phyloP scores from a whole-genome alignment of 2,329 filamentous ascomycete species.

The Xylariaceae sp. region DNA sequence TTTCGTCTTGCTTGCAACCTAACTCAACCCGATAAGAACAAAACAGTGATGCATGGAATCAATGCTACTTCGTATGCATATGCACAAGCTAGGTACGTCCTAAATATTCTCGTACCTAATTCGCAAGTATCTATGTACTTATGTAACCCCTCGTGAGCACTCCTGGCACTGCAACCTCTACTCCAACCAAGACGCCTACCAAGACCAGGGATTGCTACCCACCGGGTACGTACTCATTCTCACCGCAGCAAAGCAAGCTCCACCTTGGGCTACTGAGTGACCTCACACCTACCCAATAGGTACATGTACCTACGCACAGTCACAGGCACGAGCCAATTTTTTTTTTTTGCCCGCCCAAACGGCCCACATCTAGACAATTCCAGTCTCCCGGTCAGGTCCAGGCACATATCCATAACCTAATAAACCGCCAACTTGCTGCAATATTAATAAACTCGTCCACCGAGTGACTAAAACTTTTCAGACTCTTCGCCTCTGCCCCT shows the following conservation, averaged over 20 bases:
- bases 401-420: not conserved
- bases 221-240: too few relatives aligned
- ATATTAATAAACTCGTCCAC: constrained; percentile 27
- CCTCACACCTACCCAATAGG: constrained; percentile 28
- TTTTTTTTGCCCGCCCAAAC: not conserved
- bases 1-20: not conserved
- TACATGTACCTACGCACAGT: constrained; percentile 21
- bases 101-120: too few relatives aligned
- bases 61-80: too few relatives aligned
- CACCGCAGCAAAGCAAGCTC: constrained; percentile 7
- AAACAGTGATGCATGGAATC: not conserved
- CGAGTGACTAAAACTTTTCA: constrained; percentile 9
- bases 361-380: constrained; percentile 3
- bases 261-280: constrained; percentile 26
- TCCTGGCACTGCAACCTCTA: too few relatives aligned
- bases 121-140: not conserved
- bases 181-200: not conserved
- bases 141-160: not conserved
- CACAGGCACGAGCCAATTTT: constrained; percentile 16
- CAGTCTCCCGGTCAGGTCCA: not conserved
- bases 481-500: not conserved
- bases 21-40: not conserved
- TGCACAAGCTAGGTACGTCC: too few relatives aligned
- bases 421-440: constrained; percentile 3
- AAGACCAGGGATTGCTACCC: constrained; percentile 10